A percentile compares a stretch with the other conserved stretches of the same genome.
Evolutionary conservation across 345 rosid genomes (phyloP).

Genomic region (Citrus hindsii): DNA sequence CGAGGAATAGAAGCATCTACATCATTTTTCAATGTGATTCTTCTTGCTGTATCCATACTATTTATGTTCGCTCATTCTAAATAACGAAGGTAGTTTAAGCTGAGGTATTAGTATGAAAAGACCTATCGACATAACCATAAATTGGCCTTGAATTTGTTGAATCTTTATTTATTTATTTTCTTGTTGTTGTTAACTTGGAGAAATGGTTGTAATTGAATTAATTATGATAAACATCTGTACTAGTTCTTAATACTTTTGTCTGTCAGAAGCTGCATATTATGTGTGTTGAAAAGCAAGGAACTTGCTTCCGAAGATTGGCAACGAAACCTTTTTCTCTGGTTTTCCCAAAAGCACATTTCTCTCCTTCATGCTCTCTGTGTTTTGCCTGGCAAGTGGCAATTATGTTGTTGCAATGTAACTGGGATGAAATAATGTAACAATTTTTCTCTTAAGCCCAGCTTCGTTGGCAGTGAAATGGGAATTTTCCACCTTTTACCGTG

Average conservation of each 20-base stretch:
- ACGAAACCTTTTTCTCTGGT: background rate
- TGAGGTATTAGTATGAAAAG: background rate
- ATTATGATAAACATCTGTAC: background rate
- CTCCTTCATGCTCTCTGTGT: background rate
- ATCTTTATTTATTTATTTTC: background rate
- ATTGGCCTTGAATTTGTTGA: background rate
- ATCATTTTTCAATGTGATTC: constrained; percentile 3
- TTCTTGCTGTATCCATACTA: constrained; percentile 5
- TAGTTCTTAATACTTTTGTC: background rate
- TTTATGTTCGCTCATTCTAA: background rate
- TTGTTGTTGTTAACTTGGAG: background rate
- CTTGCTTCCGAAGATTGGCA: background rate
- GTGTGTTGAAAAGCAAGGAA: background rate
- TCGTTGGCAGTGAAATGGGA: background rate
- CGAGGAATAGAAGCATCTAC: constrained; percentile 8
- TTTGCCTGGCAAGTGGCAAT: background rate
- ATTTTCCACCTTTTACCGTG: background rate
- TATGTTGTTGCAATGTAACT: background rate
- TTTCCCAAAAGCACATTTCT: background rate
- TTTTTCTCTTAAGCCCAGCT: background rate
- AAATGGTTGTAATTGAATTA: background rate
- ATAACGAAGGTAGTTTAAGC: constrained; percentile 9
- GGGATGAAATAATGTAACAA: background rate
- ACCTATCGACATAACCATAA: background rate
- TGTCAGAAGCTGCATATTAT: background rate